Conservation (phyloP, 768 basidiomycete species). For the Pleurotus citrinopileatus region DNA sequence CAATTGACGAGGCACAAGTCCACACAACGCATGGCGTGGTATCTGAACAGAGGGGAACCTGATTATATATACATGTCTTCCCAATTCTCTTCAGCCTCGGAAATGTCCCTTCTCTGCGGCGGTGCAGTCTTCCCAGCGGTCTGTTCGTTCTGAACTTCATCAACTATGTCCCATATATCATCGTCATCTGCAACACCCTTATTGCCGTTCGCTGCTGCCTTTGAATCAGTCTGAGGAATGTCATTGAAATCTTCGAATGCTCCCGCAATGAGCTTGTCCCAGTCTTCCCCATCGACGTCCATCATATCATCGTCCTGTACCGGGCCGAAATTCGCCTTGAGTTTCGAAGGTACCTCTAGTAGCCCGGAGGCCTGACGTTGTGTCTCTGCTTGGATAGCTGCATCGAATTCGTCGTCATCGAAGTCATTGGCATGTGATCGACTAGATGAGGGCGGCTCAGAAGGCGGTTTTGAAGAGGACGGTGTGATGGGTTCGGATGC, state of each 20-base stretch:
- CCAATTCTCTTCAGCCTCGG: constrained; percentile 44
- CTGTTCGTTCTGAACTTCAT: constrained; percentile 45
- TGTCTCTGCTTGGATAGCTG: constrained; percentile 45
- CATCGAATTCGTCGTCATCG: constrained; percentile 46
- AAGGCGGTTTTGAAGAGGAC: constrained; percentile 31
- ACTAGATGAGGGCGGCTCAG: constrained; percentile 33
- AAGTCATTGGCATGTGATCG: constrained; percentile 20
- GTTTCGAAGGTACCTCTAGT: not conserved
- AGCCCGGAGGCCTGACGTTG: constrained; percentile 18
- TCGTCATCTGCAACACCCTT: constrained; percentile 53
- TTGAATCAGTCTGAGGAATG: not conserved
- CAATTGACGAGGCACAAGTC: too few species aligned
- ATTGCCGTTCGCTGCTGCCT: not conserved
- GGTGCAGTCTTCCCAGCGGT: constrained; percentile 14
- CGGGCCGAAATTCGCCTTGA: constrained; percentile 4
- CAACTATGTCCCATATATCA: constrained; percentile 71
- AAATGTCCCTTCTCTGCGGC: constrained; percentile 11
- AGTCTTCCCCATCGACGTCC: constrained; percentile 49
- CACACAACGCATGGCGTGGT: too few species aligned
- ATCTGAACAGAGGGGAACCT: too few species aligned
- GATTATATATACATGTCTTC: constrained; percentile 66
- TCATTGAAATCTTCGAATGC: constrained; percentile 11
- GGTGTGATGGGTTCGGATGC: constrained; percentile 21
- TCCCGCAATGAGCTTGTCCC: constrained; percentile 38
- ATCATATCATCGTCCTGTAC: constrained; percentile 15